phyloP scores from a whole-genome alignment of 352 stramenopile species.

The Paralagenidium karlingii region DNA sequence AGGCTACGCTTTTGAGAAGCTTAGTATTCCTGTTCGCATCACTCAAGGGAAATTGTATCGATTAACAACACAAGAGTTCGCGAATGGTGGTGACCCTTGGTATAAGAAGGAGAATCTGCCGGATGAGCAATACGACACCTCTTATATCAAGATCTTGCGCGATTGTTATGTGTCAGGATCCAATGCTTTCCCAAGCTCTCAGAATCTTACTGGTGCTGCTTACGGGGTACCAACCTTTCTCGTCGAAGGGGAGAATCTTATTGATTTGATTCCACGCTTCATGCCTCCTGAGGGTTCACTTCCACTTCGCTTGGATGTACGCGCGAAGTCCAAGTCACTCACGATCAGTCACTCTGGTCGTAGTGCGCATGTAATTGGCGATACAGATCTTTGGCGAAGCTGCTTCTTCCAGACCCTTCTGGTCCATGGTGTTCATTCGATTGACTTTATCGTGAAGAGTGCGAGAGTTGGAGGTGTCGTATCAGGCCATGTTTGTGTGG shows the following conservation, averaged over 20 bases:
- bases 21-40: slow-evolving; percentile 35
- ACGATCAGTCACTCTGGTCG: slow-evolving; percentile 63
- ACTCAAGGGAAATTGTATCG: slow-evolving; percentile 79
- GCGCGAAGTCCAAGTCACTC: slow-evolving; percentile 42
- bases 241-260: slow-evolving; percentile 58
- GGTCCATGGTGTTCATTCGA: slow-evolving; percentile 48
- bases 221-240: slow-evolving; percentile 81
- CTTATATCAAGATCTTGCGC: slow-evolving; percentile 77
- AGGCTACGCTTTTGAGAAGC: slow-evolving; percentile 61
- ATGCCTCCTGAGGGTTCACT: slow-evolving; percentile 38
- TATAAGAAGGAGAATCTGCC: slow-evolving; percentile 84
- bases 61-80: slow-evolving; percentile 77
- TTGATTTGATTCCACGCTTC: slow-evolving; percentile 50
- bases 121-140: slow-evolving; percentile 77
- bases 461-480: slow-evolving; percentile 36
- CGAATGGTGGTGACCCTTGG: slow-evolving; percentile 78
- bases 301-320: slow-evolving; percentile 45
- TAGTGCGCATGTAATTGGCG: slow-evolving; percentile 38
- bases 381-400: slow-evolving; percentile 40
- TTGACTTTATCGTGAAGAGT: slow-evolving; percentile 76
- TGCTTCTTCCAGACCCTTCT: slow-evolving; percentile 49
- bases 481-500: slow-evolving; percentile 66
- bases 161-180: slow-evolving; percentile 81
- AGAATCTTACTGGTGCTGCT: slow-evolving; percentile 72
- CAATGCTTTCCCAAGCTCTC: slow-evolving; percentile 68